Conservation (phyloP, 345 rosid species). For the Xanthoceras sorbifolium region DNA sequence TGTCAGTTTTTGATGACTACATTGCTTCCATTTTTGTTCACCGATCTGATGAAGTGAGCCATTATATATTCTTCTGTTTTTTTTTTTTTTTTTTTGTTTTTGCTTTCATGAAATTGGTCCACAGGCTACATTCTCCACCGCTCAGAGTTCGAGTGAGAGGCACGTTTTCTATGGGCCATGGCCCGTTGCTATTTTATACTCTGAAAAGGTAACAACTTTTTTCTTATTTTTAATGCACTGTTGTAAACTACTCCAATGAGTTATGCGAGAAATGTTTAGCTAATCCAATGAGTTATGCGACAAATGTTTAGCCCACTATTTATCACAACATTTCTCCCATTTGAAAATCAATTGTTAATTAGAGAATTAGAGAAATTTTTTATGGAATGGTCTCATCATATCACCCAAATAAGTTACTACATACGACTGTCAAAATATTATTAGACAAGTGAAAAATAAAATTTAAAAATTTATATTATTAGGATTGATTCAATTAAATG, state of each 20-base stretch:
- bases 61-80: neutral
- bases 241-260: neutral
- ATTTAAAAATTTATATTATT: no score
- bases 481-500: no score
- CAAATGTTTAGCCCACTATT: no score
- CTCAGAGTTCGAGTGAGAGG: conserved; percentile 1
- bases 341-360: no score
- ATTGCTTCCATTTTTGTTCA: conserved; percentile 29
- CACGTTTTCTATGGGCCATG: conserved; percentile 12
- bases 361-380: no score
- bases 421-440: no score
- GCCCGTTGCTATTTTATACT: neutral
- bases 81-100: neutral
- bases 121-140: neutral
- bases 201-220: neutral
- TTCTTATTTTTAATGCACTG: neutral
- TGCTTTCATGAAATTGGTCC: neutral
- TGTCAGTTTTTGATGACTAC: conserved; percentile 1
- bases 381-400: no score
- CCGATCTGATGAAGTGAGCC: neutral
- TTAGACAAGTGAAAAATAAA: no score
- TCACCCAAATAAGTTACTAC: no score
- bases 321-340: neutral
- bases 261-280: neutral
- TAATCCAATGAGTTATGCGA: neutral